These are phyloP conservation scores for Psophocarpus tetragonolobus DNA, from an alignment of 306 rosid genomes.

Conservation along the genomic window DNA sequence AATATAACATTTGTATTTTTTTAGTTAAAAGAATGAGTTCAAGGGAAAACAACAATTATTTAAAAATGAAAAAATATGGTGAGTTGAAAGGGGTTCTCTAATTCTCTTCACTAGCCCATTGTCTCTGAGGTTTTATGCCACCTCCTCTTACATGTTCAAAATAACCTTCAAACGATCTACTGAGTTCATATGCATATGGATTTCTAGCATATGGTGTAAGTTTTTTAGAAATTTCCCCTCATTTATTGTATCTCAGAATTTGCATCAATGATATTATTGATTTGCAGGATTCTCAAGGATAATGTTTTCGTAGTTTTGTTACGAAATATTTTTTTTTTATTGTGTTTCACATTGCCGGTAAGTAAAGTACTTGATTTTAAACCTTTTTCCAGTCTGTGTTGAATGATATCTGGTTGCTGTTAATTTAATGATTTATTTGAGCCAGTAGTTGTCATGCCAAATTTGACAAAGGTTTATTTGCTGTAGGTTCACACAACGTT, in stretches of 20 bases:
- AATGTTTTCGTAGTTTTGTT: constrained; percentile 1
- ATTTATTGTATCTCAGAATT: neutral
- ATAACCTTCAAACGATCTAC: neutral
- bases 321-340: neutral
- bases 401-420: neutral
- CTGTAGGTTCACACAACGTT: constrained; percentile 83
- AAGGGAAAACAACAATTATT: neutral
- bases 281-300: constrained; percentile 1
- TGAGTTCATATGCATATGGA: neutral
- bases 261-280: neutral
- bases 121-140: neutral
- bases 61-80: neutral
- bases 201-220: neutral
- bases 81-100: neutral
- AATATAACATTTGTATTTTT: neutral
- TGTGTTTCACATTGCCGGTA: neutral
- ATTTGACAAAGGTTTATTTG: constrained; percentile 30
- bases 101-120: neutral
- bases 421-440: constrained; percentile 27
- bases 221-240: neutral
- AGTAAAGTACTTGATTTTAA: neutral
- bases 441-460: neutral
- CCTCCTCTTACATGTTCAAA: neutral
- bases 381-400: neutral
- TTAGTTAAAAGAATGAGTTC: neutral